Base-by-base conservation (phyloP, 208 protist genomes). In the Trypanosoma mega region DNA sequence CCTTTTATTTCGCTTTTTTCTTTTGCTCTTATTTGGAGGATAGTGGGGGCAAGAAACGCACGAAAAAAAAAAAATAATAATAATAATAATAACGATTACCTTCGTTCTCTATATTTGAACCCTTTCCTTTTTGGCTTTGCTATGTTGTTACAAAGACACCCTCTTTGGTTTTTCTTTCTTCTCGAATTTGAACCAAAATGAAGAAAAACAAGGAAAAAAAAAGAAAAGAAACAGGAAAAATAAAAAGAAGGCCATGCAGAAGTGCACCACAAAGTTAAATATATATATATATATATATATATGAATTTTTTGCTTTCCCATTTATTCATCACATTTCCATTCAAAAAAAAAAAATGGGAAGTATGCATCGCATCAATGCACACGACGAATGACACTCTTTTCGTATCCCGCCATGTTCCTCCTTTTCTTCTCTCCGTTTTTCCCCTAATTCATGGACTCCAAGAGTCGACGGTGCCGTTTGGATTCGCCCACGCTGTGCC, bases 401-500 rank as follows among this genome's bases (percentile, higher is more conserved):
- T n/a, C n/a, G n/a, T n/a, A n/a, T n/a, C n/a, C n/a, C n/a, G n/a
- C n/a, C n/a, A n/a, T n/a, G n/a, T n/a, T n/a, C n/a, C n/a, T n/a
- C n/a, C 23, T 47, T 20, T 51, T 16, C 36, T 23, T 29, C 5
- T 34, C n/a, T 34, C 16, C 2, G 26, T 2, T 34, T 21, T 44
- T 41, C 48, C 37, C 30, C 24, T 26, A 20, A 30, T 64, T 62
- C 26, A n/a, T n/a, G n/a, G 56, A 61, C 55, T 67, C 56, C 8
- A 76, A 31, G 1, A 74, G 16, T 27, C 27, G 44, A 23, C 53
- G 67, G 31, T 70, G 73, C 37, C 73, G 59, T 31, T 69, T 62
- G 2, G 66, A 63, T 2, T 71, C 59, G 9, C 73, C 67, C 7
- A 79, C 46, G 20, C 8, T 47, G 29, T 55, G 57, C 73, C 73